phyloP scores from a whole-genome alignment of 2,329 filamentous ascomycete species.

The Aureobasidium sp. region DNA sequence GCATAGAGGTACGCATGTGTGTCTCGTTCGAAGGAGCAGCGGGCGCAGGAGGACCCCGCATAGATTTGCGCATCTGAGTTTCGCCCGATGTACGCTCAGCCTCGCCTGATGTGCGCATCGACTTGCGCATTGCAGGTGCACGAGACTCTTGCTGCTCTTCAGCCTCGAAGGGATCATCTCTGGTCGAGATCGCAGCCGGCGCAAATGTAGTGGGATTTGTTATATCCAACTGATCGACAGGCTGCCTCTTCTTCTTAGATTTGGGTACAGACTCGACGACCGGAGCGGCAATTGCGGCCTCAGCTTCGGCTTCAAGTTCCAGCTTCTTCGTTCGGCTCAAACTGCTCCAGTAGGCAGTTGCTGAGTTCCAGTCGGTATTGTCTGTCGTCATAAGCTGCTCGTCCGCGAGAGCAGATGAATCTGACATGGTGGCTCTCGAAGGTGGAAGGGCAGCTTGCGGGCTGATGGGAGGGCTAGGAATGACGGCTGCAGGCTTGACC shows the following conservation, averaged over 20 bases:
- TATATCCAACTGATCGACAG: slow-evolving; percentile 20
- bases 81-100: slow-evolving; percentile 18
- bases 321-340: slow-evolving; percentile 57
- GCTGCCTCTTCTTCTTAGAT: slow-evolving; percentile 36
- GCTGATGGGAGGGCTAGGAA: slow-evolving; percentile 22
- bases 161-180: not conserved
- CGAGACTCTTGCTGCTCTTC: not conserved
- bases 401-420: slow-evolving; percentile 7
- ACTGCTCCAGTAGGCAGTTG: slow-evolving; percentile 64
- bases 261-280: slow-evolving; percentile 41
- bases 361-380: slow-evolving; percentile 55
- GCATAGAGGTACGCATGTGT: slow-evolving; percentile 34
- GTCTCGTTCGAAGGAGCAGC: slow-evolving; percentile 20
- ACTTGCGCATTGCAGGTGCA: slow-evolving; percentile 35
- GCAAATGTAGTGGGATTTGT: slow-evolving; percentile 15
- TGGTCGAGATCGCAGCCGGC: slow-evolving; percentile 6
- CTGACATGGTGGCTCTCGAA: not conserved
- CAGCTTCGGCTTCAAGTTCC: slow-evolving; percentile 53
- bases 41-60: slow-evolving; percentile 25
- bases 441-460: slow-evolving; percentile 19
- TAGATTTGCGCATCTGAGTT: slow-evolving; percentile 32
- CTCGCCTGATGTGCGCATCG: slow-evolving; percentile 19
- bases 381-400: slow-evolving; percentile 24
- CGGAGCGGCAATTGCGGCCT: slow-evolving; percentile 21
- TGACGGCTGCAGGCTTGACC: slow-evolving; percentile 17